phyloP scores from a whole-genome alignment of 768 basidiomycete species.

The Exsudoporus frostii region DNA sequence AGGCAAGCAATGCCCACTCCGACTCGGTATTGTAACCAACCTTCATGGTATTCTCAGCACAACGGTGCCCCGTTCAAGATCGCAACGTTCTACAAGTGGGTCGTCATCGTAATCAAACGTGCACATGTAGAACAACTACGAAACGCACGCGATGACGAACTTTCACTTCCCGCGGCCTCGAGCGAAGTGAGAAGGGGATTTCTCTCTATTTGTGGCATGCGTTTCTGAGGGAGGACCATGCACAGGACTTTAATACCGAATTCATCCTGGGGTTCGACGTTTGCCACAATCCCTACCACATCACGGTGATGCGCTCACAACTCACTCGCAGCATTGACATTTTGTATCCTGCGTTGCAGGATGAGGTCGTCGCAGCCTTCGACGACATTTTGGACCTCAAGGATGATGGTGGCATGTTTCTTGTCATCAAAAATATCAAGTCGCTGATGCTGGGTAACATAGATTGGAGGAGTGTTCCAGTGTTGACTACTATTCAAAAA shows the following conservation, averaged over 20 bases:
- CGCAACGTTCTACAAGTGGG: conserved; percentile 32
- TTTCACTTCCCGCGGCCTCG: conserved; percentile 33
- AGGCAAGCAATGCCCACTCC: conserved; percentile 14
- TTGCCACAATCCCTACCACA: conserved; percentile 27
- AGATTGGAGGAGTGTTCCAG: conserved; percentile 40
- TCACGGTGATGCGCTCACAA: conserved; percentile 21
- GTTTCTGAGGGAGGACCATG: neutral
- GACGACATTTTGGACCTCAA: conserved; percentile 32
- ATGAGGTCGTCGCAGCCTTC: conserved; percentile 43
- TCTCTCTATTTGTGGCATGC: too few species aligned
- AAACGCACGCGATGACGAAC: conserved; percentile 35
- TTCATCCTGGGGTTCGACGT: conserved; percentile 36
- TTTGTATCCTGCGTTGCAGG: conserved; percentile 38
- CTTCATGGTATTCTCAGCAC: conserved; percentile 16
- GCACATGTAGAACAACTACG: conserved; percentile 38
- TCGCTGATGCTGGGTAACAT: neutral
- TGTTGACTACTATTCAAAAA: conserved; percentile 25
- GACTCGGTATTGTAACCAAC: neutral
- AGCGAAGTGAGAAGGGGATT: conserved; percentile 28
- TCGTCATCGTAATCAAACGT: conserved; percentile 33
- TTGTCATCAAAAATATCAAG: neutral
- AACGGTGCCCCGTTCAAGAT: conserved; percentile 31
- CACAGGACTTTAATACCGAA: conserved; percentile 34
- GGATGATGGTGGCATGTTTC: conserved; percentile 5
- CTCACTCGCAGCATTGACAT: conserved; percentile 37